Conservation (phyloP, 2,329 filamentous ascomycete species). For the Alternaria novae-zelandiae region DNA sequence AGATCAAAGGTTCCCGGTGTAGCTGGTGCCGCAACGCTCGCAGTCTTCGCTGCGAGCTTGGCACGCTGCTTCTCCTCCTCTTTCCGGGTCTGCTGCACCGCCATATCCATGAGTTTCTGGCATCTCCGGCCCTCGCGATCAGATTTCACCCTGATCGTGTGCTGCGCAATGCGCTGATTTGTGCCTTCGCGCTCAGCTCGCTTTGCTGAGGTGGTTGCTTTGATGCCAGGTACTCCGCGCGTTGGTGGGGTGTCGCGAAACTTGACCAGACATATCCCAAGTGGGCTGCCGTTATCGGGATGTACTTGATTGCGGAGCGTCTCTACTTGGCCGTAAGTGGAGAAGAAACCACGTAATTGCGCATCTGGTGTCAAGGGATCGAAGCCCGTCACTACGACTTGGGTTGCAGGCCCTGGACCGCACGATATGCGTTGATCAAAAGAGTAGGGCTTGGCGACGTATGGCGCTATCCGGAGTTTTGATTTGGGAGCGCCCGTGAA, state of each 20-base stretch:
- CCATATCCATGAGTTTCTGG: slow-evolving; percentile 75
- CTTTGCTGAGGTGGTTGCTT: slow-evolving; percentile 81
- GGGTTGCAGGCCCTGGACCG: slow-evolving; percentile 85
- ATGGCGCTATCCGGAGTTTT: slow-evolving; percentile 73
- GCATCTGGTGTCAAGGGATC: slow-evolving; percentile 85
- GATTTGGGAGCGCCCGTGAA: slow-evolving; percentile 69
- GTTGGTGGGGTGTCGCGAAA: slow-evolving; percentile 74
- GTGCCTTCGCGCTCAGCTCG: slow-evolving; percentile 78
- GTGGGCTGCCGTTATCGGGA: slow-evolving; percentile 89
- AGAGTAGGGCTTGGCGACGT: slow-evolving; percentile 79
- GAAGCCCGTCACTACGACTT: slow-evolving; percentile 94
- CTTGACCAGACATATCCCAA: slow-evolving; percentile 90
- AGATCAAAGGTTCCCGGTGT: slow-evolving; percentile 57
- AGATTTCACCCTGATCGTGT: slow-evolving; percentile 80
- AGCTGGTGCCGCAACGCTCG: slow-evolving; percentile 27
- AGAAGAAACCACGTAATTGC: slow-evolving; percentile 77
- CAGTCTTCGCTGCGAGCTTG: slow-evolving; percentile 38
- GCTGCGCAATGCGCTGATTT: slow-evolving; percentile 78
- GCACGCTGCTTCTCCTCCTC: slow-evolving; percentile 59
- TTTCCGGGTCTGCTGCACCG: slow-evolving; percentile 72
- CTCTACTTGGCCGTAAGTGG: slow-evolving; percentile 83
- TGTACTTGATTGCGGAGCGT: slow-evolving; percentile 94
- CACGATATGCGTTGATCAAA: slow-evolving; percentile 85
- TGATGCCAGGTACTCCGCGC: slow-evolving; percentile 61
- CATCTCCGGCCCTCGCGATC: slow-evolving; percentile 89